Percentiles rank a stretch among this genome's conserved stretches.
Conservation (phyloP, 768 basidiomycete species). For the Leccinum variicolor region DNA sequence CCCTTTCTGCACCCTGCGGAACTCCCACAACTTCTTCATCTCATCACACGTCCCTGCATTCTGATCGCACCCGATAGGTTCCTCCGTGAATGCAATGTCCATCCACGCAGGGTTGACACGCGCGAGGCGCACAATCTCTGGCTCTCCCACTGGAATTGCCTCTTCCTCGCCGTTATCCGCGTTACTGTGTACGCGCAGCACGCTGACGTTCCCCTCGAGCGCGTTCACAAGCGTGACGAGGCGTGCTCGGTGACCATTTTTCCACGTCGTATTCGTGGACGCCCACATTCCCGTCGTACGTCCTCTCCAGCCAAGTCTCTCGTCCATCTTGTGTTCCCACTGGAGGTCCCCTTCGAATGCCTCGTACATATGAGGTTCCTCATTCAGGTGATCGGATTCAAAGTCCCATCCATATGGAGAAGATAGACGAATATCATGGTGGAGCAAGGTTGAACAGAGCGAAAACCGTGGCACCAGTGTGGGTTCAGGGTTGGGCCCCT, state of each 20-base stretch:
- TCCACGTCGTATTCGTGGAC: slow-evolving; percentile 41
- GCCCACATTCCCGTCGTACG: slow-evolving; percentile 65
- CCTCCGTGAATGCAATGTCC: slow-evolving; percentile 57
- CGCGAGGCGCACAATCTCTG: slow-evolving; percentile 34
- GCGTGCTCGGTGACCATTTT: slow-evolving; percentile 45
- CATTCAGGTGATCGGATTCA: slow-evolving; percentile 25
- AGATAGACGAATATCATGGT: slow-evolving; percentile 54
- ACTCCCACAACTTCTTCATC: slow-evolving; percentile 48
- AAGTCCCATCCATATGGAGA: slow-evolving; percentile 47
- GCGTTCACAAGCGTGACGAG: slow-evolving; percentile 44
- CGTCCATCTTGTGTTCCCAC: slow-evolving; percentile 63
- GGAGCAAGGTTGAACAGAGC: slow-evolving; percentile 46
- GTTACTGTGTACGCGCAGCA: slow-evolving; percentile 34
- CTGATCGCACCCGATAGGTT: slow-evolving; percentile 40
- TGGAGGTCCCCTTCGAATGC: slow-evolving; percentile 47
- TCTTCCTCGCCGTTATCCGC: neutral
- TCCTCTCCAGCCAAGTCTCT: slow-evolving; percentile 69
- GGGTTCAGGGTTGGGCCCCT: slow-evolving; percentile 43
- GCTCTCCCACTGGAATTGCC: slow-evolving; percentile 34
- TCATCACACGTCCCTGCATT: slow-evolving; percentile 34
- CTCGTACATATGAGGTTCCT: slow-evolving; percentile 13
- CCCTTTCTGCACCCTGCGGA: slow-evolving; percentile 41
- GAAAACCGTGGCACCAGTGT: slow-evolving; percentile 51
- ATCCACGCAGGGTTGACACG: slow-evolving; percentile 51
- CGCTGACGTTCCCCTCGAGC: slow-evolving; percentile 34